Evolutionary conservation across 2,329 filamentous ascomycete species (phyloP), one percentile per base, ranked within the genome.

Genomic region (Nemania serpens): DNA sequence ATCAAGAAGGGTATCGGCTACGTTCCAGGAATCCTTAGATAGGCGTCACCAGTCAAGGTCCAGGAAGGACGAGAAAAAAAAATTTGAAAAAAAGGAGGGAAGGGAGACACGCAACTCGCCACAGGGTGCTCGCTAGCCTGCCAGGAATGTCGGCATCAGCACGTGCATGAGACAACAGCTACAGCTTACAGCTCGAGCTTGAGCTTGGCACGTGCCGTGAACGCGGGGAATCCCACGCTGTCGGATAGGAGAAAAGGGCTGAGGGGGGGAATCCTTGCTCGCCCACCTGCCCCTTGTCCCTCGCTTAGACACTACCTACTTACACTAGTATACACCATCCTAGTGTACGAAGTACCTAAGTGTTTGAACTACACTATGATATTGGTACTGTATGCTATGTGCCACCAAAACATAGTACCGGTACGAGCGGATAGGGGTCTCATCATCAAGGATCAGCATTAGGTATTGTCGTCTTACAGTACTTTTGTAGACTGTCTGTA

Each of bases 211-310:
- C 55, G 49, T 64, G 49, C 47, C 15, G 34, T 50, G 59, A 64
- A 54, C 46, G 46, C 43, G 55, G 55, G 59, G 47, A 47, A 62
- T 64, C 53, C 62, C 62, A 64, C 60, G 11, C 62, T 59, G 62
- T 59, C 62, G 62, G 62, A 59, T 64, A 58, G 49, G 52, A 51
- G 22, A 49, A 61, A 49, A 58, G 34, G 37, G 17, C 17, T 37
- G 17, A 47, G 47, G 20, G 29, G 10, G 43, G 15, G 36, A 39
- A 60, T 17, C 58, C 60, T 45, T 60, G 60, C 17, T 42, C 25
- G 7, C 25, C 25, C 25, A 29, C 20, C 11, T 25, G 34, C 36
- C 36, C 45, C 45, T 18, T 51, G 42, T 46, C 36, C 41, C 33
- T 18, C 46, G 18, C 20, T n/a, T 20, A 25, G 18, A 47, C 25